Conservation (phyloP, 495 filamentous ascomycete species). For the Penicillium nucicola region DNA sequence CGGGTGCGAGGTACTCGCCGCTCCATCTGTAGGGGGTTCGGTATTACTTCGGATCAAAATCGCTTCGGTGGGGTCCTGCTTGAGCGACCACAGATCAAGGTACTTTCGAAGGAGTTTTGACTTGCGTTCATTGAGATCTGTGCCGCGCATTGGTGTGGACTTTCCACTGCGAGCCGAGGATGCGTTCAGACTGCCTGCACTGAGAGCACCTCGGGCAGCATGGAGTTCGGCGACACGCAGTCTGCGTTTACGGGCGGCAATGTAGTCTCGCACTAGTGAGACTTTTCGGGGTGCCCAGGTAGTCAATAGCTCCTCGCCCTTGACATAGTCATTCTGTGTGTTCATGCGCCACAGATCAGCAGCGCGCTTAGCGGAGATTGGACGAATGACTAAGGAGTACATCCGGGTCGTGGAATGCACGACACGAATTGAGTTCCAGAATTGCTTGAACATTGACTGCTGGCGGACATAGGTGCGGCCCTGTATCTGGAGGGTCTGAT, state of each 20-base stretch:
- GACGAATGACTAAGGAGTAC: constrained; percentile 81
- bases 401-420: constrained; percentile 82
- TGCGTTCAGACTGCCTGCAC: constrained; percentile 33
- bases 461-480: constrained; percentile 81
- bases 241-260: constrained; percentile 65
- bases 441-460: constrained; percentile 77
- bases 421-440: constrained; percentile 81
- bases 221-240: constrained; percentile 75
- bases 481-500: constrained; percentile 76
- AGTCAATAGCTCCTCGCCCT: constrained; percentile 82
- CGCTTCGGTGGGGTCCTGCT: constrained; percentile 67
- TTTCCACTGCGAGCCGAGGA: constrained; percentile 37
- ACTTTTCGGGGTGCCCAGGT: constrained; percentile 88
- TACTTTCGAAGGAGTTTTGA: constrained; percentile 63
- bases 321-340: constrained; percentile 88
- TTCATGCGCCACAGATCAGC: constrained; percentile 97
- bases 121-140: constrained; percentile 54
- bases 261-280: constrained; percentile 80
- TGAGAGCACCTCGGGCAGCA: constrained; percentile 69
- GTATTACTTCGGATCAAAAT: constrained; percentile 75
- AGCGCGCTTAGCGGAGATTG: constrained; percentile 82
- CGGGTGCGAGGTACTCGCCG: constrained; percentile 37
- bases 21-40: constrained; percentile 68
- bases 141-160: constrained; percentile 36
- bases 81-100: constrained; percentile 73